A percentile compares a stretch with the other conserved stretches of the same genome.
phyloP scores from a whole-genome alignment of 2,329 filamentous ascomycete species.

The Sclerotinia borealis region DNA sequence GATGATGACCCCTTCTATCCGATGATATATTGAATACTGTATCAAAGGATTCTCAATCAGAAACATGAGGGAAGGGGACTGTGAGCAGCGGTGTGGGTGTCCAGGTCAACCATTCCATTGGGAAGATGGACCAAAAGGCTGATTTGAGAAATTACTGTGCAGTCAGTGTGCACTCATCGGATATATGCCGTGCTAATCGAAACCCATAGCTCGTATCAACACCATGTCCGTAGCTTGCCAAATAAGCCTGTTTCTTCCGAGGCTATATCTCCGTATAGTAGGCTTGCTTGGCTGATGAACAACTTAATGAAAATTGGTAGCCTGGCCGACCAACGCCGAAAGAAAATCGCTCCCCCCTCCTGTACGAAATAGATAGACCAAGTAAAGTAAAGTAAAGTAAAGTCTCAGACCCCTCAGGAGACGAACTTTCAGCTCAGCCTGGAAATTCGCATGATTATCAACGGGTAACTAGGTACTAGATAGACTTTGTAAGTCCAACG shows the following conservation, averaged over 20 bases:
- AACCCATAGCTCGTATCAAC: conserved; percentile 2
- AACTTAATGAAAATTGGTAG: conserved; percentile 4
- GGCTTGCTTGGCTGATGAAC: conserved; percentile 4
- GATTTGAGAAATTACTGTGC: neutral
- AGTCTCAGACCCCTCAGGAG: conserved; percentile 1
- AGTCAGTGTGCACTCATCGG: too few relatives aligned
- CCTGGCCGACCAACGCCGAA: conserved; percentile 5
- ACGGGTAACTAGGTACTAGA: too few relatives aligned
- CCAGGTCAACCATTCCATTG: conserved; percentile 9
- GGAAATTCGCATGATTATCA: neutral
- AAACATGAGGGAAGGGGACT: neutral
- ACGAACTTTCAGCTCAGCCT: conserved; percentile 7
- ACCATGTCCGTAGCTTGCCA: conserved; percentile 4
- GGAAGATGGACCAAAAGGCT: neutral
- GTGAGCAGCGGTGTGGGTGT: conserved; percentile 11
- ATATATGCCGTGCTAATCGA: neutral
- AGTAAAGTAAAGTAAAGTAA: neutral
- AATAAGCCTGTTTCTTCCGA: neutral
- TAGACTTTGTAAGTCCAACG: neutral
- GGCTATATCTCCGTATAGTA: neutral
- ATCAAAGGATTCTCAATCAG: neutral
- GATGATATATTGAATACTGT: neutral
- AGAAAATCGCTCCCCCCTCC: neutral
- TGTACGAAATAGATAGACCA: neutral
- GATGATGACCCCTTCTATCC: neutral